A percentile compares a stretch with the other conserved stretches of the same genome.
Conservation (phyloP, 2,329 filamentous ascomycete species). For the Talaromyces sp. region DNA sequence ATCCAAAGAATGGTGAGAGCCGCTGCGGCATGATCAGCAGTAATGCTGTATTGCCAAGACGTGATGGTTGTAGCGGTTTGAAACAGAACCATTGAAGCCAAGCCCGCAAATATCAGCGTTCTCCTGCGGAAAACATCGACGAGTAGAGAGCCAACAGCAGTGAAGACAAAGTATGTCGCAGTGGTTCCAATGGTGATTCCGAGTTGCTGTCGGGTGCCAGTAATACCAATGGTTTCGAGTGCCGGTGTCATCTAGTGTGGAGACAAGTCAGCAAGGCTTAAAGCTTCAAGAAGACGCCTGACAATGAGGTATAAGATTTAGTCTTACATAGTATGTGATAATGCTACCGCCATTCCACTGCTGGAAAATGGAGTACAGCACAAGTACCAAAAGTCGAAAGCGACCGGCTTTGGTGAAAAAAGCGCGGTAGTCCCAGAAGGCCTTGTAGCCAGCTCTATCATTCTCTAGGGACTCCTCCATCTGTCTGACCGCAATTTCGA, state of each 20-base stretch:
- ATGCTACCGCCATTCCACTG: constrained; percentile 54
- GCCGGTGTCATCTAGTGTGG: constrained; percentile 36
- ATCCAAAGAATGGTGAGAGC: constrained; percentile 52
- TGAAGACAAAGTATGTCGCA: constrained; percentile 52
- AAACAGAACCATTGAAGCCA: constrained; percentile 48
- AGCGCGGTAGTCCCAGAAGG: constrained; percentile 51
- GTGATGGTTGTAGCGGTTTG: constrained; percentile 53
- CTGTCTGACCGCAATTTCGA: constrained; percentile 46
- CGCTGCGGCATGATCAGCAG: constrained; percentile 36
- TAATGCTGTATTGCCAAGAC: constrained; percentile 48
- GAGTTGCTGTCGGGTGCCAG: constrained; percentile 40
- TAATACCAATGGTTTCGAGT: constrained; percentile 48
- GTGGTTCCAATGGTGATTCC: constrained; percentile 50
- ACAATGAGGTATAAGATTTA: not conserved
- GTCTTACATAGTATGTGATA: constrained; percentile 45
- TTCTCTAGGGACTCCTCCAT: constrained; percentile 51
- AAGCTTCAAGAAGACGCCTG: too few species aligned
- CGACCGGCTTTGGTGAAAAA: constrained; percentile 51
- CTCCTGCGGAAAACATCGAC: constrained; percentile 48
- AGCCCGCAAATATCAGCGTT: constrained; percentile 50
- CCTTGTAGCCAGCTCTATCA: constrained; percentile 38
- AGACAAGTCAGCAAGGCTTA: not conserved
- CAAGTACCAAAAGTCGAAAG: constrained; percentile 48
- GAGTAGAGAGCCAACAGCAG: constrained; percentile 46
- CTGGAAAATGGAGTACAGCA: constrained; percentile 52